These are phyloP conservation scores for Pestalotiopsis sp. DNA, from an alignment of 2,329 filamentous ascomycete genomes.

Conservation along the genomic window DNA sequence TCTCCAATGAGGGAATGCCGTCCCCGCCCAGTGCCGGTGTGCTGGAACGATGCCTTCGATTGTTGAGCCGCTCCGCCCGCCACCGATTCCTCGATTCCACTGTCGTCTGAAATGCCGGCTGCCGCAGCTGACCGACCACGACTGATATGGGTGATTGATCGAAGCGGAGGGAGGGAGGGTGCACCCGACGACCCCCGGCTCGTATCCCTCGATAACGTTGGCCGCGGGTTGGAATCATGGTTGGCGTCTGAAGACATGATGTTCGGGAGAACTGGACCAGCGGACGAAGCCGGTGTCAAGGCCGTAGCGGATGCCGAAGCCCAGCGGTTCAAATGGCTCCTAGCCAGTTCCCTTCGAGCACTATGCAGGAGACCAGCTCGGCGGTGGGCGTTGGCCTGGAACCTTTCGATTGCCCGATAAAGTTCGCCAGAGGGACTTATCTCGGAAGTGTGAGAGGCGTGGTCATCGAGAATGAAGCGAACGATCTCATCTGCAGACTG, in stretches of 20 bases:
- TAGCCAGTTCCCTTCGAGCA: conserved; percentile 22
- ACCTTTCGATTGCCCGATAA: conserved; percentile 45
- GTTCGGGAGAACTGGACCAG: conserved; percentile 23
- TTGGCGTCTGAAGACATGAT: conserved; percentile 39
- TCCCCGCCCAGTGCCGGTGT: neutral
- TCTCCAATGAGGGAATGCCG: neutral
- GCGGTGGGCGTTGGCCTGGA: conserved; percentile 37
- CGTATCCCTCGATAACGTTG: conserved; percentile 39
- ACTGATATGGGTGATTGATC: conserved; percentile 34
- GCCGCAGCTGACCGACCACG: conserved; percentile 22
- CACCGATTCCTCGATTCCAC: conserved; percentile 18
- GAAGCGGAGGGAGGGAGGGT: conserved; percentile 40
- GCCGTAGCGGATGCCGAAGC: conserved; percentile 25
- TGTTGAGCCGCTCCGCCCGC: conserved; percentile 24
- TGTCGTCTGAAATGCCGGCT: conserved; percentile 26
- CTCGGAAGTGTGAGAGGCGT: conserved; percentile 34
- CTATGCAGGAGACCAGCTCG: conserved; percentile 24
- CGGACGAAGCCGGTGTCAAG: conserved; percentile 14
- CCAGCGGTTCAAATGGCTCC: conserved; percentile 27
- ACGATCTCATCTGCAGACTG: conserved; percentile 36
- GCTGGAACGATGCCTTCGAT: conserved; percentile 10
- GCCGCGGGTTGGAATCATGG: conserved; percentile 32
- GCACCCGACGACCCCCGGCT: conserved; percentile 21
- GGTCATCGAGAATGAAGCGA: conserved; percentile 42
- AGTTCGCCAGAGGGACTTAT: conserved; percentile 47